These are phyloP conservation scores for Leccinum pallidistipes DNA, from an alignment of 1,284 basidiomycete genomes.

Conservation along the genomic window DNA sequence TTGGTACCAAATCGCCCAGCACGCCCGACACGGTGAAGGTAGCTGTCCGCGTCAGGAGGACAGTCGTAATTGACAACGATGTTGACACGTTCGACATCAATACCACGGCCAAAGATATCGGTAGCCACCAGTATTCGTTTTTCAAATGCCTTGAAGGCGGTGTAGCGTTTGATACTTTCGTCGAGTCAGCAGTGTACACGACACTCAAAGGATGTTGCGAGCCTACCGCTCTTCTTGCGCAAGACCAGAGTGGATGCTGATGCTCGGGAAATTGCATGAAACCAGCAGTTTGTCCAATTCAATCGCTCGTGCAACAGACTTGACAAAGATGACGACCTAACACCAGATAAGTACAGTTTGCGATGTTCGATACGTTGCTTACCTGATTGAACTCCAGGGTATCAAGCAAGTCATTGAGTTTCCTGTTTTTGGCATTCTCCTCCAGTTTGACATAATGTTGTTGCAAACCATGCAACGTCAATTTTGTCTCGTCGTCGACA, in stretches of 20 bases:
- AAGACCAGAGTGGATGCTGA: slow-evolving; percentile 95
- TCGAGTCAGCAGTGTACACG: slow-evolving; percentile 2
- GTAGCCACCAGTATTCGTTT: slow-evolving; percentile 98
- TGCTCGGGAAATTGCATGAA: slow-evolving; percentile 98
- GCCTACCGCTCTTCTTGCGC: slow-evolving; percentile 93
- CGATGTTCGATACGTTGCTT: slow-evolving; percentile 10
- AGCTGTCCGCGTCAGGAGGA: slow-evolving; percentile 95
- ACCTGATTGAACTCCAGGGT: slow-evolving; percentile 99
- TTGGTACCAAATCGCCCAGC: slow-evolving; percentile 99
- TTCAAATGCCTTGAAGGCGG: slow-evolving; percentile 99
- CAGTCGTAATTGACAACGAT: slow-evolving; percentile 97
- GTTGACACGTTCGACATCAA: slow-evolving; percentile 97
- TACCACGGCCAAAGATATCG: slow-evolving; percentile 96
- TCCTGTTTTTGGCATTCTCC: slow-evolving; percentile 95
- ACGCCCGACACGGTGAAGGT: slow-evolving; percentile 98
- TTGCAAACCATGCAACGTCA: slow-evolving; percentile 97
- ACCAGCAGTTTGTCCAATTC: slow-evolving; percentile 96
- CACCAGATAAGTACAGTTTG: slow-evolving; percentile 5
- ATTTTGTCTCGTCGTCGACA: slow-evolving; percentile 98
- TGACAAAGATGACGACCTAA: slow-evolving; percentile 99
- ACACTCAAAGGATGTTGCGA: not conserved
- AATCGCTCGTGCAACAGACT: slow-evolving; percentile 95
- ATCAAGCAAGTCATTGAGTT: slow-evolving; percentile 95
- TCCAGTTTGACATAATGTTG: slow-evolving; percentile 98
- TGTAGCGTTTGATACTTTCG: slow-evolving; percentile 90